Evolutionary conservation across 495 filamentous ascomycete species (phyloP).

Genomic region (Elaphomyces granulatus): DNA sequence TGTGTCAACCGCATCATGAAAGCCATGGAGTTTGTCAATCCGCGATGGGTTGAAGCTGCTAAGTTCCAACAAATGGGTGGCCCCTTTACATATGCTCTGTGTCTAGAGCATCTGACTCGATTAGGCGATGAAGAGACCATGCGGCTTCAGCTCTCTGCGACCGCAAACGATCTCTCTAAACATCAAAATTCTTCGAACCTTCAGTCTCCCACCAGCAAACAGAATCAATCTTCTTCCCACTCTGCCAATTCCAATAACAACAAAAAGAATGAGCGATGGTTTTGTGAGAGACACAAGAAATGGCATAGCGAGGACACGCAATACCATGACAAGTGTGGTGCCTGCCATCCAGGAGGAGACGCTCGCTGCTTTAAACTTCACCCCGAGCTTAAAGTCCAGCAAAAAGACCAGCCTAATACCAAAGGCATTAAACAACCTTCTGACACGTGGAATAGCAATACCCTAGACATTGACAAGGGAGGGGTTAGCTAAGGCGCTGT

Average conservation of each 20-base stretch:
- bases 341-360: neutral
- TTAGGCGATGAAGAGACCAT: neutral
- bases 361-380: neutral
- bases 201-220: neutral
- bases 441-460: neutral
- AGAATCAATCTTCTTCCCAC: neutral
- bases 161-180: neutral
- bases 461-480: neutral
- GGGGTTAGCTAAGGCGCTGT: neutral
- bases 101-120: neutral
- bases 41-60: neutral
- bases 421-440: neutral
- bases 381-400: neutral
- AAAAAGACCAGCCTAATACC: neutral
- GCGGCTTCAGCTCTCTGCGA: neutral
- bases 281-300: neutral
- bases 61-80: neutral
- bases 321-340: neutral
- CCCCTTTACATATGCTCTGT: neutral
- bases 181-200: neutral
- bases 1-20: neutral
- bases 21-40: neutral
- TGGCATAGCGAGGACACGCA: neutral
- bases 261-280: neutral
- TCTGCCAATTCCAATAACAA: neutral